A percentile compares a stretch with the other conserved stretches of the same genome.
These are phyloP conservation scores for Colletotrichum caudatum DNA, from an alignment of 2,329 filamentous ascomycete genomes.

Conservation along the genomic window DNA sequence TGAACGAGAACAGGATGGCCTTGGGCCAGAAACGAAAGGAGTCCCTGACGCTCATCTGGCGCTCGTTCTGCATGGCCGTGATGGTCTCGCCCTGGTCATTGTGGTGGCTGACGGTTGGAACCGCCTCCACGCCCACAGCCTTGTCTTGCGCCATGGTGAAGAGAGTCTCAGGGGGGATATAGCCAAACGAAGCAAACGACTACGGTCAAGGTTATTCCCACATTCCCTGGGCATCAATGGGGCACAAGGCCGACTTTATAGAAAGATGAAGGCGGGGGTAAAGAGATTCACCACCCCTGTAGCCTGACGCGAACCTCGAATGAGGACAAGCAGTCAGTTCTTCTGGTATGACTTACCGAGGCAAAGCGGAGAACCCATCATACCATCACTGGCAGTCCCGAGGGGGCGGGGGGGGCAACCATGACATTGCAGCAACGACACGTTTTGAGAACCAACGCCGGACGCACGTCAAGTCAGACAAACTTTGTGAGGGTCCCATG, in stretches of 20 bases:
- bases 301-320: neutral
- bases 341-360: conserved; percentile 32
- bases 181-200: conserved; percentile 1
- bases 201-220: conserved; percentile 35
- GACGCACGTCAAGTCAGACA: conserved; percentile 2
- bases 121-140: conserved; percentile 29
- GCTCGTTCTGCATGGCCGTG: conserved; percentile 43
- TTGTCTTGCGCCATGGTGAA: conserved; percentile 37
- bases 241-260: conserved; percentile 33
- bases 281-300: conserved; percentile 7
- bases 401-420: neutral
- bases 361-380: conserved; percentile 30
- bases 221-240: neutral
- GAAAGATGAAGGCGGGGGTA: conserved; percentile 14
- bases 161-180: neutral
- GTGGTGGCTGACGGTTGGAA: conserved; percentile 32
- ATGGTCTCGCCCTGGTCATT: conserved; percentile 35
- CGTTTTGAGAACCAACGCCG: conserved; percentile 30
- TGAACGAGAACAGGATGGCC: conserved; percentile 42
- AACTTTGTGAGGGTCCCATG: conserved; percentile 31
- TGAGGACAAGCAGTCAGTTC: conserved; percentile 22
- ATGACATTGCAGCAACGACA: conserved; percentile 18
- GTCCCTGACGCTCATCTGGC: conserved; percentile 43
- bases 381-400: conserved; percentile 9
- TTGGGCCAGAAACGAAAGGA: conserved; percentile 44